phyloP scores from a whole-genome alignment of 192 early-diverging fungal genomes.

The Diversispora eburnea region DNA sequence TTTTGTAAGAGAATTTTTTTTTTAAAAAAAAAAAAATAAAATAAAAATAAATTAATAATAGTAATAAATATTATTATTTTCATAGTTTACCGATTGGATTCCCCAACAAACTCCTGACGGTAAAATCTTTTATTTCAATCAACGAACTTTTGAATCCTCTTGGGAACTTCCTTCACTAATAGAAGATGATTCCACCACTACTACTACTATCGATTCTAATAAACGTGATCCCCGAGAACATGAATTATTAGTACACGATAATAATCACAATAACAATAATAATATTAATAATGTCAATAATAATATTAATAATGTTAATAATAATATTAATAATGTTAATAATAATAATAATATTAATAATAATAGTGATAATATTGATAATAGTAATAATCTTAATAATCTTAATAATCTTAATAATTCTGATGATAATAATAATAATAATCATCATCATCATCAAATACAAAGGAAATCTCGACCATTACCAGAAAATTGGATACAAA shows the following conservation, averaged over 20 bases:
- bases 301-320: too few relatives aligned
- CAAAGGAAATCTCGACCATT: background rate
- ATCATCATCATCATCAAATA: background rate
- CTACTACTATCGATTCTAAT: background rate
- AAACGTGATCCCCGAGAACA: too few relatives aligned
- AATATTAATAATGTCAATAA: too few relatives aligned
- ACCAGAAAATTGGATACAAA: constrained; percentile 30
- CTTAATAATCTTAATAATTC: too few relatives aligned
- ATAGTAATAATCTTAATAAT: background rate
- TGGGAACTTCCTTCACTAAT: constrained; percentile 31
- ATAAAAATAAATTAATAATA: background rate
- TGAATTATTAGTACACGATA: too few relatives aligned
- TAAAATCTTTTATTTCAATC: constrained; percentile 46
- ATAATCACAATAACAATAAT: too few relatives aligned
- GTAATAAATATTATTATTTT: background rate
- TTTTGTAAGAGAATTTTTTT: too few relatives aligned
- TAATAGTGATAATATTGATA: background rate
- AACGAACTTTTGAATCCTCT: constrained; percentile 41
- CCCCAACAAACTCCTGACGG: constrained; percentile 46
- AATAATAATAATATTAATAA: too few relatives aligned
- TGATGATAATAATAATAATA: too few relatives aligned
- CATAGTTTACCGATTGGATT: constrained; percentile 42
- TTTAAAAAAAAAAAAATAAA: too few relatives aligned
- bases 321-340: too few relatives aligned
- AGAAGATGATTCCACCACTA: background rate